Conservation (phyloP, 2,329 filamentous ascomycete species). For the Fusarium stilboides region DNA sequence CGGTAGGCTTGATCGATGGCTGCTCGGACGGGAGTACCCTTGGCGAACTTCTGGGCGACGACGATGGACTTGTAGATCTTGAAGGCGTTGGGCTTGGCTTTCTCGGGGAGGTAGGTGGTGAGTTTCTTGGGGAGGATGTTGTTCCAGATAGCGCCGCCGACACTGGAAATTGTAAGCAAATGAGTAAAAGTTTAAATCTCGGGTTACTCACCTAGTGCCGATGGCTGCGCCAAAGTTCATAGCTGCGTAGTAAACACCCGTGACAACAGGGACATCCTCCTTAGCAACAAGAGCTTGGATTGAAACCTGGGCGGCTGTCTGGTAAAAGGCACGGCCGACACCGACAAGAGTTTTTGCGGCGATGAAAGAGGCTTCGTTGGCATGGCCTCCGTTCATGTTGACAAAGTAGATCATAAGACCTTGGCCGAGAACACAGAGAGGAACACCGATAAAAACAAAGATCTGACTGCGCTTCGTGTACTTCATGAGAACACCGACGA, state of each 20-base stretch:
- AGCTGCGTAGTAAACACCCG: constrained; percentile 54
- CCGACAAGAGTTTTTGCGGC: constrained; percentile 54
- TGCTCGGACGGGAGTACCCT: constrained; percentile 39
- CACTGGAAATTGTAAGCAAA: constrained; percentile 38
- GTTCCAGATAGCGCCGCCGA: constrained; percentile 57
- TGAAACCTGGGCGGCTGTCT: constrained; percentile 44
- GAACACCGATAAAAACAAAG: constrained; percentile 49
- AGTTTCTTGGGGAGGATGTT: constrained; percentile 50
- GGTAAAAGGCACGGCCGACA: constrained; percentile 55
- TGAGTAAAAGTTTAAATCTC: accelerated
- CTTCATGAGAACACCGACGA: constrained; percentile 55
- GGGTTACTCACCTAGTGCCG: constrained; percentile 48
- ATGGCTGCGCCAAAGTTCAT: constrained; percentile 54
- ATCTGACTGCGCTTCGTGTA: constrained; percentile 56
- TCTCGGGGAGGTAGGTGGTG: constrained; percentile 39
- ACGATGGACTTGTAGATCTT: constrained; percentile 53
- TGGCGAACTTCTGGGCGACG: constrained; percentile 45
- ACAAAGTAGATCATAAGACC: constrained; percentile 52
- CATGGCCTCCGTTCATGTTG: constrained; percentile 46
- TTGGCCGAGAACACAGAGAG: constrained; percentile 55
- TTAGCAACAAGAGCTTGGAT: constrained; percentile 55
- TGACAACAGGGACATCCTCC: constrained; percentile 57
- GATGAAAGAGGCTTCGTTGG: constrained; percentile 55
- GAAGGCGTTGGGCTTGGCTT: constrained; percentile 43
- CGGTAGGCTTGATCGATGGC: constrained; percentile 50